Percentiles rank a stretch among this genome's conserved stretches.
These are phyloP conservation scores for Boletus semigastroideus DNA, from an alignment of 1,284 basidiomycete genomes.

Conservation along the genomic window DNA sequence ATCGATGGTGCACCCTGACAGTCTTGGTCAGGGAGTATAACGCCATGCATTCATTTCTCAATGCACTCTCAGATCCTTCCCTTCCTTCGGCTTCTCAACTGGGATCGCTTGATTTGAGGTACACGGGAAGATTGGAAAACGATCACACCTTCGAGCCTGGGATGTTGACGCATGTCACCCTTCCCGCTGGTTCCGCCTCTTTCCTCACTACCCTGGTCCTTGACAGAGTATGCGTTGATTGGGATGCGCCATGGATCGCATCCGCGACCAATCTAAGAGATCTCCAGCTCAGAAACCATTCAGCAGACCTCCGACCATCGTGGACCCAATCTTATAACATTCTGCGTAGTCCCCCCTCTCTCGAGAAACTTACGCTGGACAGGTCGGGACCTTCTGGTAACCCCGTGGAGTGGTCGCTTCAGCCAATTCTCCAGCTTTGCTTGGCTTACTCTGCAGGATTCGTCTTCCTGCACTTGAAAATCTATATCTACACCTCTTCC, in stretches of 20 bases:
- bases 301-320: constrained; percentile 55
- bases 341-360: constrained; percentile 40
- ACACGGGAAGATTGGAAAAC: constrained; percentile 2
- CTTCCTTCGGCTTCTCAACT: constrained; percentile 50
- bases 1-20: constrained; percentile 51
- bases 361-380: constrained; percentile 48
- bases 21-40: constrained; percentile 44
- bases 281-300: constrained; percentile 57
- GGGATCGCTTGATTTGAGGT: constrained; percentile 44
- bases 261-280: constrained; percentile 39
- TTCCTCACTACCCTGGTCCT: constrained; percentile 45
- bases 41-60: constrained; percentile 47
- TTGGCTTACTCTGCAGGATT: constrained; percentile 47
- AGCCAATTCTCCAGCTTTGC: constrained; percentile 28
- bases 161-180: constrained; percentile 39
- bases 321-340: constrained; percentile 49
- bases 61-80: constrained; percentile 36
- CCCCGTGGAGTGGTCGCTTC: constrained; percentile 33
- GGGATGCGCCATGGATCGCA: constrained; percentile 47
- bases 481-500: constrained; percentile 51
- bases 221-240: constrained; percentile 66
- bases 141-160: constrained; percentile 10
- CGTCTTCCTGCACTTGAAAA: constrained; percentile 46
- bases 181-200: constrained; percentile 58
- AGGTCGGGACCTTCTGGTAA: constrained; percentile 41